These are phyloP conservation scores for Penstemon newberryi DNA, from an alignment of 257 asterid species.

Conservation along the genomic window DNA sequence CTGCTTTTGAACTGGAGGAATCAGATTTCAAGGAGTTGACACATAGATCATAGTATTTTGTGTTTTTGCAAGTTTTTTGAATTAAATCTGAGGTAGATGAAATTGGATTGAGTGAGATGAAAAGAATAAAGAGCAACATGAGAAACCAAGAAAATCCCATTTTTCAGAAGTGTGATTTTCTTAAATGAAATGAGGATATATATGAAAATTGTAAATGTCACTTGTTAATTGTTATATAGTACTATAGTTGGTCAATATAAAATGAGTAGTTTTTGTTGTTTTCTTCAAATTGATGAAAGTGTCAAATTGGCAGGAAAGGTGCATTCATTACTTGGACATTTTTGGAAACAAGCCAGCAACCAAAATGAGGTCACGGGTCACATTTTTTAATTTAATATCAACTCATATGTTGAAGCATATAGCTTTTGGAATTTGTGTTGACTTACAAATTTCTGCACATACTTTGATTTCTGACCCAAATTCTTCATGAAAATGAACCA, in stretches of 20 bases:
- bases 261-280: no score
- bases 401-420: no score
- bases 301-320: no score
- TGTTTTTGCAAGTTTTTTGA: constrained; percentile 64
- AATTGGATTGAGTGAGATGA: constrained; percentile 30
- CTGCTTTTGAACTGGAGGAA: constrained; percentile 52
- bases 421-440: no score
- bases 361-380: constrained; percentile 59
- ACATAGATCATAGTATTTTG: constrained; percentile 76
- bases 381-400: constrained; percentile 13
- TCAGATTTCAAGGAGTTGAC: constrained; percentile 66
- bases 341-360: constrained; percentile 44
- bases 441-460: no score
- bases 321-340: no score
- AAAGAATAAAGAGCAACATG: constrained; percentile 28
- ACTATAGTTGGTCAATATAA: no score
- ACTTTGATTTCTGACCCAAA: no score
- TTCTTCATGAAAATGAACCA: no score
- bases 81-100: constrained; percentile 46
- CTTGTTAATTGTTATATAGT: no score
- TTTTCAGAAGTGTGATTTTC: background rate
- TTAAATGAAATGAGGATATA: background rate
- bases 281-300: no score
- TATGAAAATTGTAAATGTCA: constrained; percentile 13
- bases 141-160: constrained; percentile 32